Percentiles rank a stretch among this genome's conserved stretches.
Conservation (phyloP, 768 basidiomycete species). For the Suillus subluteus region DNA sequence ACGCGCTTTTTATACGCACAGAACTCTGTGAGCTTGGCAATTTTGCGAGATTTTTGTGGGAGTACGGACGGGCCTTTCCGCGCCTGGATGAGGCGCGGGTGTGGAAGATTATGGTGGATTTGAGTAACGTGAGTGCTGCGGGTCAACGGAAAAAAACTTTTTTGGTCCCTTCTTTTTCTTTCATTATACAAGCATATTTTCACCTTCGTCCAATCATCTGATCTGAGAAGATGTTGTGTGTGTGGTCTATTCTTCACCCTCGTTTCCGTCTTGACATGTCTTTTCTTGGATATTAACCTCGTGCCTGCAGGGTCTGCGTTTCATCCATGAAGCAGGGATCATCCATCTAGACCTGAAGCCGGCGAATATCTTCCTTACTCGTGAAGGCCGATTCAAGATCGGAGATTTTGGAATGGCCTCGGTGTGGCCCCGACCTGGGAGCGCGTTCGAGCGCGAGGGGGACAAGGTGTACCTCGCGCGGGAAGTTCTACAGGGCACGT, state of each 20-base stretch:
- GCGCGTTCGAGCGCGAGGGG: conserved; percentile 91
- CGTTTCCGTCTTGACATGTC: conserved; percentile 21
- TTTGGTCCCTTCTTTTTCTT: conserved; percentile 12
- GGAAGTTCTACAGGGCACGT: conserved; percentile 89
- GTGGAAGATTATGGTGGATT: conserved; percentile 94
- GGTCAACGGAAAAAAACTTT: conserved; percentile 5
- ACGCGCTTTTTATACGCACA: conserved; percentile 88
- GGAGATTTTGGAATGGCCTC: conserved; percentile 99
- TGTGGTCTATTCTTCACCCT: neutral
- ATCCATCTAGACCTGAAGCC: conserved; percentile 98
- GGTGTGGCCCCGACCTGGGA: conserved; percentile 70
- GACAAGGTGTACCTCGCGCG: conserved; percentile 97
- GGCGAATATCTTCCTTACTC: conserved; percentile 92
- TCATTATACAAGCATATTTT: neutral
- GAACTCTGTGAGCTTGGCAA: conserved; percentile 95
- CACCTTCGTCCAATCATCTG: neutral
- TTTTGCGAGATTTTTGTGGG: conserved; percentile 87
- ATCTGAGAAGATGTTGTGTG: neutral
- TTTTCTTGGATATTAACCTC: conserved; percentile 22
- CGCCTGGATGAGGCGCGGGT: conserved; percentile 88
- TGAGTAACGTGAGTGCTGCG: conserved; percentile 73
- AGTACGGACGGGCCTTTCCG: conserved; percentile 85
- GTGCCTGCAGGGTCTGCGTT: conserved; percentile 68
- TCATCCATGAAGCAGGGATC: conserved; percentile 87
- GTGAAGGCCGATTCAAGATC: conserved; percentile 88